Base-by-base conservation (phyloP, 192 early-diverging fungal species). In the Ramicandelaber brevisporus region DNA sequence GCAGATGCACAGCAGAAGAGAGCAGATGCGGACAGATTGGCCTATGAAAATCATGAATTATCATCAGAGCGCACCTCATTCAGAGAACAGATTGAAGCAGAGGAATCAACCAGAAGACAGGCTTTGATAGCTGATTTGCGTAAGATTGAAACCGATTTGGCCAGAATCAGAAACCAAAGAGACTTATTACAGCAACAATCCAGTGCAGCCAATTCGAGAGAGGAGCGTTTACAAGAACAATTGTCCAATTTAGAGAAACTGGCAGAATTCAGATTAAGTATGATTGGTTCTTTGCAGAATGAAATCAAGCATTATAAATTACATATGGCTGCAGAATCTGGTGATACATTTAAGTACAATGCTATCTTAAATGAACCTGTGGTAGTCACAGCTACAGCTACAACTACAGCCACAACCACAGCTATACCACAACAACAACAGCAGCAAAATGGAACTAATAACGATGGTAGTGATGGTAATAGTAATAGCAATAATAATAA, bases 241-340 rank as follows among this genome's bases (percentile, higher is more conserved):
- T 53, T 50, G 34, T 31, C 48, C 1, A 53, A 60, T 30, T 53
- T 53, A 31, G 49, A 51, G 38, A 41, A 53, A 4, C 39, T 60
- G 21, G 44, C 54, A 0, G 57, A 60, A 11, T 48, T 38, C 15
- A 43, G 53, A 19, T 53, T 61, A 34, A 65, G 65, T 38, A 55
- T 65, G 20, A 65, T 70, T 35, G 56, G 50, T 16, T 45, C 62
- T 6, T 37, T 70, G 18, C 47, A 61, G 5, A 44, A 61, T 1
- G 62, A 68, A 25, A 68, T 60, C 38, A 55, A 62, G 34, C 59
- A 65, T 10, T 53, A 68, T 8, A 37, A 59, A 34, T 37, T 50
- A 9, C 54, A 50, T 30, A 29, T 57, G 5, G 44, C 62, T 0
- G 41, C 66, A 6, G 36, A 54, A 7, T 43, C 40, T 5, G 68